Base-by-base conservation (phyloP, 768 basidiomycete genomes). In the Mycena kentingensis region DNA sequence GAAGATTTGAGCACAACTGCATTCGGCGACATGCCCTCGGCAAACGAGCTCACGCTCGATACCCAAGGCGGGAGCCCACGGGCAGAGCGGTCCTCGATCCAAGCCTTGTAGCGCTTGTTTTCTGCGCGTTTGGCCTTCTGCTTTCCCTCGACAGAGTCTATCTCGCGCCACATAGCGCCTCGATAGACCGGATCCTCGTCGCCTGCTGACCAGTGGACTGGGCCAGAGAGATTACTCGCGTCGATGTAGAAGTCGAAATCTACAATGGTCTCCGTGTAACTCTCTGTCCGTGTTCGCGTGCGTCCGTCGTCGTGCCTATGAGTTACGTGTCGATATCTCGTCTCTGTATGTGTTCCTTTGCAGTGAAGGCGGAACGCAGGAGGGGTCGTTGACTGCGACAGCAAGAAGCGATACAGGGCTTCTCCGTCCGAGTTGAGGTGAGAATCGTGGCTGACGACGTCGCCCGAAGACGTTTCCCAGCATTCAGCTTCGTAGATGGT, bases 171-270 rank as follows among this genome's bases (percentile, higher is more conserved):
- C 79, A 86, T 85, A 38, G 67, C 70, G 3, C 88, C 88, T 29
- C 87, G 77, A 60, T 83, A 85, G 2, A 80, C 80, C 10, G 87
- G 85, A 47, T 83, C 78, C 2, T 75, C 66, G 63, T 91, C 88
- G 4, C 77, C 76, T 1, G 84, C 72, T 15, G 80, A 80, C 82
- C 83, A 90, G 45, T 85, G 82, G 6, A 71, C 59, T 10, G 68
- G 72, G 5, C 63, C 67, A 18, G 70, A 63, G 26, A 76, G 61
- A 49, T 72, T 74, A 16, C 72, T 65, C 3, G 85, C 62, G 59
- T 84, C 80, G 62, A 90, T 80, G 55, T 65, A 73, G 64, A 90
- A 90, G 60, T 86, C 79, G 59, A 90, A 90, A 62, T 90, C 88
- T 19, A 76, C 74, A 36, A 89, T 71, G 0, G 70, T 80, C 55